Evolutionary conservation across 139 green algal genomes (phyloP).

Genomic region (Micromonas commoda): DNA sequence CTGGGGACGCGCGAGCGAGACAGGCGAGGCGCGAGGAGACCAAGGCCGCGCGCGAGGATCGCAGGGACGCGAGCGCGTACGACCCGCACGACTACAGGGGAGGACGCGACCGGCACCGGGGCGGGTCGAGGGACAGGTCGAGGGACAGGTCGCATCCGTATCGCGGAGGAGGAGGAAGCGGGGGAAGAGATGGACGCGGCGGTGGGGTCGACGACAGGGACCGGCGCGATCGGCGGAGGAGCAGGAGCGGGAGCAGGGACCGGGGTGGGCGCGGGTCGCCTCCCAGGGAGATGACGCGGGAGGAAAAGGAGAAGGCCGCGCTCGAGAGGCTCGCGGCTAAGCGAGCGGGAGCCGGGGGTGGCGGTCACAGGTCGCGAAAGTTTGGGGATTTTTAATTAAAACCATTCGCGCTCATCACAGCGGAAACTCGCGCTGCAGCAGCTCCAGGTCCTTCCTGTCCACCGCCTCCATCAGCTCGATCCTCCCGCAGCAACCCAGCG

Average conservation of each 20-base stretch:
- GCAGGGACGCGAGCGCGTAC: neutral
- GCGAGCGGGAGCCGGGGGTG: too few species aligned
- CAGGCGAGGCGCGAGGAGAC: neutral
- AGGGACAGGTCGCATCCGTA: too few species aligned
- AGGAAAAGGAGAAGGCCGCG: neutral
- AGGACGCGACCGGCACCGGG: neutral
- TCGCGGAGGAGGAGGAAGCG: too few species aligned
- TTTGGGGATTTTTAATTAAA: too few species aligned
- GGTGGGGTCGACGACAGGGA: neutral
- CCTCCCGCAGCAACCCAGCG: constrained; percentile 60
- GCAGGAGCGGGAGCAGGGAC: neutral
- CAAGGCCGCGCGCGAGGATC: neutral
- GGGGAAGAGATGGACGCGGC: too few species aligned
- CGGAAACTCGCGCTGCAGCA: constrained; percentile 34
- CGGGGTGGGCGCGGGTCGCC: too few species aligned
- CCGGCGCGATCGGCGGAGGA: neutral
- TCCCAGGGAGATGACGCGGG: neutral
- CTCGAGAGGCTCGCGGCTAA: neutral
- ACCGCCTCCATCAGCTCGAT: constrained; percentile 55
- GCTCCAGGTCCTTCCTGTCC: constrained; percentile 55
- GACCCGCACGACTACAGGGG: neutral
- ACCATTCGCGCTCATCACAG: too few species aligned
- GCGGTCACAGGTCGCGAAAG: neutral
- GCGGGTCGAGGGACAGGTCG: too few species aligned
- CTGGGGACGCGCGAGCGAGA: neutral